Evolutionary conservation across 768 basidiomycete genomes (phyloP).

Genomic region (Suillus bovinus): DNA sequence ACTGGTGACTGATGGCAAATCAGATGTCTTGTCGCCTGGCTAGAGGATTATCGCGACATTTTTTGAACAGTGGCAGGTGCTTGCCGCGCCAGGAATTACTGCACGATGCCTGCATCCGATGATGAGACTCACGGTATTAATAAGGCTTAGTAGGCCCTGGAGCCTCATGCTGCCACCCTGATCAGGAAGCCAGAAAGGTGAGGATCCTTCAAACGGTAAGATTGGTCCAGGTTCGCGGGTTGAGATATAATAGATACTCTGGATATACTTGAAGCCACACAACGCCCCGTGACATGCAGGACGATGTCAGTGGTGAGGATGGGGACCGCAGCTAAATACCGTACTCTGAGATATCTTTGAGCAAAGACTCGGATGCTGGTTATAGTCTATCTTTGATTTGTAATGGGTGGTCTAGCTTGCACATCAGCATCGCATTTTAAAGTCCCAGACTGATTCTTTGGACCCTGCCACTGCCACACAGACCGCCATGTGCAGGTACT

Average conservation of each 20-base stretch:
- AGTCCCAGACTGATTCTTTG: neutral
- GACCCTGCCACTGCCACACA: neutral
- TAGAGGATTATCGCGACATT: neutral
- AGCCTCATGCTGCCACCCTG: conserved; percentile 4
- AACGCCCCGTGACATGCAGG: no score
- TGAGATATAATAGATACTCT: neutral
- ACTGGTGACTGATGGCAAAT: neutral
- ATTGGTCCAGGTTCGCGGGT: neutral
- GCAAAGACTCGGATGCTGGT: neutral
- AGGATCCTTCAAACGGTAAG: neutral
- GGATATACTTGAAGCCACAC: neutral
- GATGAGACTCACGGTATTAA: neutral
- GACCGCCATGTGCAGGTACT: neutral
- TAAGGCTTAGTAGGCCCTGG: neutral
- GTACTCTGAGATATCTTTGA: neutral
- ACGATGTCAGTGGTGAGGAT: neutral
- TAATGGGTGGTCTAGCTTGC: neutral
- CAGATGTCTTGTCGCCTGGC: neutral
- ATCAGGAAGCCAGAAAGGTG: neutral
- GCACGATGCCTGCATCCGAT: neutral
- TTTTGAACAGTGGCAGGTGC: neutral
- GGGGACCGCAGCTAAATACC: neutral
- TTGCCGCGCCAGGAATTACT: neutral
- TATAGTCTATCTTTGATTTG: neutral
- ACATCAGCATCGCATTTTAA: neutral